phyloP scores from a whole-genome alignment of 176 grass and related monocot species.

The Cocos nucifera region DNA sequence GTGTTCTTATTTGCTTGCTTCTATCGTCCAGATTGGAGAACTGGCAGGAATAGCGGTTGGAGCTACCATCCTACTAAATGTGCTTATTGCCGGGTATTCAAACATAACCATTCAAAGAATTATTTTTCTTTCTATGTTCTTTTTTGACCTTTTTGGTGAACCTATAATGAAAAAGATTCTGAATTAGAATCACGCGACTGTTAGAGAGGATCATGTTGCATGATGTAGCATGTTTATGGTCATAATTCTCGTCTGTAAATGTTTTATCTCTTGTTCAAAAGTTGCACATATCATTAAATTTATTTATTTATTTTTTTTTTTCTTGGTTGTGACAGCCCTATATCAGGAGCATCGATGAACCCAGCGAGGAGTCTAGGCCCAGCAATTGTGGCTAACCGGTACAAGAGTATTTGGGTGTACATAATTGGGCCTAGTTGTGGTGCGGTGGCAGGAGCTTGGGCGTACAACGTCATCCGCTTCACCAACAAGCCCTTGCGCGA shows the following conservation, averaged over 20 bases:
- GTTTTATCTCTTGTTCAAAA: too few relatives aligned
- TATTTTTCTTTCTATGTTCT: too few relatives aligned
- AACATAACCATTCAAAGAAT: neutral
- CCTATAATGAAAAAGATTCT: neutral
- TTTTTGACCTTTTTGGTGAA: too few relatives aligned
- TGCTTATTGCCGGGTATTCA: slow-evolving; percentile 44
- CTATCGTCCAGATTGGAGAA: slow-evolving; percentile 49
- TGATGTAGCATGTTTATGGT: too few relatives aligned
- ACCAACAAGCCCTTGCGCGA: slow-evolving; percentile 37
- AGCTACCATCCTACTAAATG: slow-evolving; percentile 56
- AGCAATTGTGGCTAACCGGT: slow-evolving; percentile 30
- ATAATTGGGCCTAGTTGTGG: slow-evolving; percentile 24
- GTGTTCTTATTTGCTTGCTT: too few relatives aligned
- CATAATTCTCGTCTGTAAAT: too few relatives aligned
- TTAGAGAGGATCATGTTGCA: too few relatives aligned
- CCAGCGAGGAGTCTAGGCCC: slow-evolving; percentile 46
- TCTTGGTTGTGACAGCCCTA: slow-evolving; percentile 19
- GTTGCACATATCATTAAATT: too few relatives aligned
- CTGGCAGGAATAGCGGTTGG: slow-evolving; percentile 67
- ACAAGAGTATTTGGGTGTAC: slow-evolving; percentile 42
- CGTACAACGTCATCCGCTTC: slow-evolving; percentile 41
- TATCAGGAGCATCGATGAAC: slow-evolving; percentile 64
- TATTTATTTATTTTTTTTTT: too few relatives aligned
- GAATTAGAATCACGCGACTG: neutral
- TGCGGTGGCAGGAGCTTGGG: slow-evolving; percentile 38